phyloP scores from a whole-genome alignment of 257 asterid species.

The Forsythia suspensa region DNA sequence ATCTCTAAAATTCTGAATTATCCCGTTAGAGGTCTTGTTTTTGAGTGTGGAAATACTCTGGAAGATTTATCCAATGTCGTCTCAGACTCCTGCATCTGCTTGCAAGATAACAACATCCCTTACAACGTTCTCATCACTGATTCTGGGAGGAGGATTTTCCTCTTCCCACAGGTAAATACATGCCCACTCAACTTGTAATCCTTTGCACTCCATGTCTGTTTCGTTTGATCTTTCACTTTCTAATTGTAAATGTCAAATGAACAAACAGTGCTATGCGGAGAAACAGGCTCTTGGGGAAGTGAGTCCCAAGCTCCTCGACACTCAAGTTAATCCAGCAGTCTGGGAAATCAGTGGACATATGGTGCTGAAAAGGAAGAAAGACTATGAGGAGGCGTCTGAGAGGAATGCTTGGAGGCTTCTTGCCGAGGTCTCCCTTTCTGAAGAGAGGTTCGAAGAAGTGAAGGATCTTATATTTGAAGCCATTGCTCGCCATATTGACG shows the following conservation, averaged over 20 bases:
- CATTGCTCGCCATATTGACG: slow-evolving; percentile 41
- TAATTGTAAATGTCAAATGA: slow-evolving; percentile 15
- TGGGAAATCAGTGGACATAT: slow-evolving; percentile 99
- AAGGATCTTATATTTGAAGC: slow-evolving; percentile 81
- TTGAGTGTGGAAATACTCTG: slow-evolving; percentile 66
- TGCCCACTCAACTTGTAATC: not conserved
- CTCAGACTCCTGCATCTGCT: slow-evolving; percentile 76
- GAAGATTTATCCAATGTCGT: slow-evolving; percentile 70
- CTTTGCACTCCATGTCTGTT: not conserved
- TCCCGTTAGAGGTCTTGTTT: slow-evolving; percentile 84
- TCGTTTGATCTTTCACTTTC: not conserved
- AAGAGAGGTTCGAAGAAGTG: slow-evolving; percentile 88
- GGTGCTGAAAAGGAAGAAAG: slow-evolving; percentile 90
- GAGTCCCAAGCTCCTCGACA: slow-evolving; percentile 81
- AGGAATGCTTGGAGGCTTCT: slow-evolving; percentile 89
- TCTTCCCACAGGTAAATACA: slow-evolving; percentile 82
- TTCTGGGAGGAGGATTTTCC: slow-evolving; percentile 76
- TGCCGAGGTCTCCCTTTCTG: slow-evolving; percentile 92
- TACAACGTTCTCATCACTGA: slow-evolving; percentile 82
- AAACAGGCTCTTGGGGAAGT: slow-evolving; percentile 98
- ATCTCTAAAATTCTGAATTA: slow-evolving; percentile 68
- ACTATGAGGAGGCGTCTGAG: slow-evolving; percentile 81
- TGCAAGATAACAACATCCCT: slow-evolving; percentile 86
- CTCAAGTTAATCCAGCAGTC: slow-evolving; percentile 97
- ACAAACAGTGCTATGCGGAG: slow-evolving; percentile 91